Base-by-base conservation (phyloP, 1,284 basidiomycete genomes). In the Rhodofomes roseus region DNA sequence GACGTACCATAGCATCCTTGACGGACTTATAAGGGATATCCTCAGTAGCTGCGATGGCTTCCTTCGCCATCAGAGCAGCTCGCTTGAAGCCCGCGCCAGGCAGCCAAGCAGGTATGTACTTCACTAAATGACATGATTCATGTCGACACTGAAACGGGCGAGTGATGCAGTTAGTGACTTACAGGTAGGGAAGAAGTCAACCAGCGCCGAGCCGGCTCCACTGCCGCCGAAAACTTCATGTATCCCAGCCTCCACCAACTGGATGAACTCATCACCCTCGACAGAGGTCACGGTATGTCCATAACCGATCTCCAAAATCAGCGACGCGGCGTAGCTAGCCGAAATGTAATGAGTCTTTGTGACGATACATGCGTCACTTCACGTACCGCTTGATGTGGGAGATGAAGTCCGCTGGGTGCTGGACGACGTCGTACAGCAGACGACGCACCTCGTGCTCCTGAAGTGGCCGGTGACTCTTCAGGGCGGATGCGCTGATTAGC, bases 21-120 rank as follows among this genome's bases (percentile, higher is more conserved):
- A 84, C 82, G 68, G 76, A 76, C 1, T 31, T 7, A 27, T 41
- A 57, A 8, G 56, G 56, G 1, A 41, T 20, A 8, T 53, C 31
- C n/a, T 23, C 25, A 16, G 31, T 23, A 14, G 41, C 72, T 68
- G 56, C 75, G 69, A 65, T 69, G 18, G 69, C 54, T n/a, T 52
- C 55, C 50, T 69, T 61, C 5, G 79, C 73, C 62, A 76, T 70
- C n/a, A 74, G 65, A 11, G 82, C 82, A 18, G 77, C 74, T 6
- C 78, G 74, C 63, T 84, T 84, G 71, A 85, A 85, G 18, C 74
- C 74, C 1, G 79, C 74, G 50, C 82, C 81, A 9, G 84, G 84
- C 40, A 81, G 76, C 83, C 83, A 86, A 14, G 74, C 73, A 8
- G 84, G 84, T 36, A 84, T 72, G 62, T 81, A 71, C 63, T 78